Base-by-base conservation (phyloP, 768 basidiomycete genomes). In the Clitopilus passeckerianus region DNA sequence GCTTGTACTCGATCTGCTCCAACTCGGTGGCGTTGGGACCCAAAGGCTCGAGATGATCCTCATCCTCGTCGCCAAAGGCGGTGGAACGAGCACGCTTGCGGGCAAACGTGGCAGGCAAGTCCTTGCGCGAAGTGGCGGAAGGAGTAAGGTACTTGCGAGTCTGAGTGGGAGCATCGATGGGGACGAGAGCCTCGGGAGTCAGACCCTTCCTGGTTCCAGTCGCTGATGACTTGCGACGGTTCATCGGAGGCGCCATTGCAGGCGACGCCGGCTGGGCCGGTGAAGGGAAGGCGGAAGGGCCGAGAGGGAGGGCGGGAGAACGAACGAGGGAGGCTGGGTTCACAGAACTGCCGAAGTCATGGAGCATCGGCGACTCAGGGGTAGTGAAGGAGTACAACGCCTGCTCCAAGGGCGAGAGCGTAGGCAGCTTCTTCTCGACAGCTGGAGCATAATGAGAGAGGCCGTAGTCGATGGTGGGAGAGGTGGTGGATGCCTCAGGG, bases 121-220 rank as follows among this genome's bases (percentile, higher is more conserved):
- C 85, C 72, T 91, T 91, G 46, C 85, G 80, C 53, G 91, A 91
- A 0, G 91, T 92, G 12, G 77, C 68, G 0, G 89, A 90, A 0
- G 87, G 85, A 0, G 77, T 76, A 7, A 85, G 65, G 66, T 92
- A 92, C 20, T 81, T 81, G 63, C 91, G 84, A 1, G 79, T 43
- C 67, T 93, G 91, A 6, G 86, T 89, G 0, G 91, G 91, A 0
- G 91, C 91, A 52, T 90, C 86, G 64, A 86, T 64, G 12, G 87
- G 81, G 10, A 93, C 82, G 34, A 92, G 81, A 0, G 81, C 69
- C 20, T 78, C 79, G 1, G 87, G 83, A 0, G 79, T 83, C 37
- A 87, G 73, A 69, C 87, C 86, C 70, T 84, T 86, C 62, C 90
- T 85, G 6, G 87, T 90, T n/a, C 87, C 88, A 1, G 83, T 90